Evolutionary conservation across 208 protist species (phyloP), one percentile per base, ranked within the genome.

Genomic region (Endotrypanum monterogeii): DNA sequence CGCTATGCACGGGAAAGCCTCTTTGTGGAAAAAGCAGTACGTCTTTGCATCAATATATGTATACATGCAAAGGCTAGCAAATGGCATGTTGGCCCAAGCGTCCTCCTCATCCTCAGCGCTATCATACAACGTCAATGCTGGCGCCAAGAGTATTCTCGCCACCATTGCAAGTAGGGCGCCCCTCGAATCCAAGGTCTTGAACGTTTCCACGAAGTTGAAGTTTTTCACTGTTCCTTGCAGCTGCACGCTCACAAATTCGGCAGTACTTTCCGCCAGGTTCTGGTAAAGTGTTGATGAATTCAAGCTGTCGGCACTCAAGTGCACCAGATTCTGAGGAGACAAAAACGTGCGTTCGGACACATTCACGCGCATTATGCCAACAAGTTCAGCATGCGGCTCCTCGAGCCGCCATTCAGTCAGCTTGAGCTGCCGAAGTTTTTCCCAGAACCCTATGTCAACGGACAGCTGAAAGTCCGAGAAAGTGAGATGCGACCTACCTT

Each of bases 1-100:
- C 48, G 82, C 57, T 5, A 98, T 55, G 44, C 91, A 90, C 12
- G 98, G 98, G 58, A 99, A 98, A 7, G 92, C 93, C 73, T 98
- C 96, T 44, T 86, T 88, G 86, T 99, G 99, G 66, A 95, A 90
- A 79, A 98, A 99, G 23, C 86, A 76, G 86, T 99, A 94, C 41
- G 84, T 83, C 83, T 99, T 99, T 5, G 99, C 86, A 76, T 99
- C 97, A 4, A 97, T 85, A 83, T 91, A 99, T 3, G 96, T 93
- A 41, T 95, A 85, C 35, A 99, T 74, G 16, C 94, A 78, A 44
- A 98, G 94, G 65, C 84, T 67, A 35, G 79, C 55, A 68, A 89
- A 89, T 20, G 83, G 82, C 11, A 87, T 79, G 7, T 62, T 54
- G 25, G 73, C 71, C 84, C 81, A 90, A 3, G 74, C 73, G 54